Evolutionary conservation across 495 filamentous ascomycete genomes (phyloP).

Genomic region (Glonium stellatum): DNA sequence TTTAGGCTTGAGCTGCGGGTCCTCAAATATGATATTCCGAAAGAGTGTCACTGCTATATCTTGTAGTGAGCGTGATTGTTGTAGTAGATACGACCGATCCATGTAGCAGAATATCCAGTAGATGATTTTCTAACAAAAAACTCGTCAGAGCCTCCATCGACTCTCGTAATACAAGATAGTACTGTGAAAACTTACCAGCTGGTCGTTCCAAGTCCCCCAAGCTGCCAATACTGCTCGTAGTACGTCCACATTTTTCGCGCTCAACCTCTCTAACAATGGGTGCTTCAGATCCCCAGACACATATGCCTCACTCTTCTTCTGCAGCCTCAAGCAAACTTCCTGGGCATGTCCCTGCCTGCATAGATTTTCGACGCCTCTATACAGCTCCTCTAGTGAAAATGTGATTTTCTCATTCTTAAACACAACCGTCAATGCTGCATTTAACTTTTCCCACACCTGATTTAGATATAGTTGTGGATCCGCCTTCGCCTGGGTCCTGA

Average conservation of each 20-base stretch:
- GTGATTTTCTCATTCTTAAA: slow-evolving; percentile 56
- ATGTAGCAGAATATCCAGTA: slow-evolving; percentile 86
- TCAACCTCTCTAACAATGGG: slow-evolving; percentile 45
- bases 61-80: slow-evolving; percentile 51
- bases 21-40: slow-evolving; percentile 49
- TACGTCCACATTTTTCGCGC: slow-evolving; percentile 53
- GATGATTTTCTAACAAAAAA: slow-evolving; percentile 53
- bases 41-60: slow-evolving; percentile 53
- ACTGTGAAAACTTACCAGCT: slow-evolving; percentile 50
- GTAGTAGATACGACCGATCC: slow-evolving; percentile 79
- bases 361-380: slow-evolving; percentile 81
- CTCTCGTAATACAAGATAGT: neutral
- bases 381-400: slow-evolving; percentile 75
- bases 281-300: slow-evolving; percentile 51
- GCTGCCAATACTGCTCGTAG: slow-evolving; percentile 56
- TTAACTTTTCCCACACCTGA: slow-evolving; percentile 61
- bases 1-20: slow-evolving; percentile 45
- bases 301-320: slow-evolving; percentile 55
- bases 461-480: slow-evolving; percentile 67
- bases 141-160: slow-evolving; percentile 8
- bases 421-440: slow-evolving; percentile 62
- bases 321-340: slow-evolving; percentile 56
- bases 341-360: slow-evolving; percentile 68
- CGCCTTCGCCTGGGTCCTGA: slow-evolving; percentile 51
- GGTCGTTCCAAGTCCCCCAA: slow-evolving; percentile 74